Evolutionary conservation across 208 protist species (phyloP).

Genomic region (Acanthamoeba royreba): DNA sequence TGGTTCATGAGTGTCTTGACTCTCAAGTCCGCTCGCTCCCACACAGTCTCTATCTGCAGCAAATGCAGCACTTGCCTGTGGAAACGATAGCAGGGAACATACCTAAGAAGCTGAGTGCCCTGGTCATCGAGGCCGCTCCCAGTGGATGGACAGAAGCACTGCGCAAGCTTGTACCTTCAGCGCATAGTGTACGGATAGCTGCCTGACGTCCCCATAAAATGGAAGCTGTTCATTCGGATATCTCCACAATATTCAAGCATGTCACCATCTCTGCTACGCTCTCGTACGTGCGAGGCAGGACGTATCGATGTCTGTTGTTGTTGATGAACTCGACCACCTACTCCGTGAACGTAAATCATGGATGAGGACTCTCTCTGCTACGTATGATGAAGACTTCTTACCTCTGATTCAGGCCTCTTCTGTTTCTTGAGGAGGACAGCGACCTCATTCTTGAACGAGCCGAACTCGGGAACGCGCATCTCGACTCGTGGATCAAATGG

Average conservation of each 20-base stretch:
- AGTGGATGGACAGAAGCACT: not conserved
- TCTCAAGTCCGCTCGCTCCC: not conserved
- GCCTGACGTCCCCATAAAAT: not conserved
- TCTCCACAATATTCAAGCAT: not conserved
- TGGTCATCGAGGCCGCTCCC: not conserved
- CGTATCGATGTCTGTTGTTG: not conserved
- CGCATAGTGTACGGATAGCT: no score
- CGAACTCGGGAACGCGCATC: slow-evolving; percentile 1
- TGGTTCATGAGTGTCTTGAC: not conserved
- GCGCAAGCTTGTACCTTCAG: not conserved
- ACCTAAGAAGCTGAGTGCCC: not conserved
- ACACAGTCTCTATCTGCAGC: not conserved
- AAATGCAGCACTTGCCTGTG: not conserved
- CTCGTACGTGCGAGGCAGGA: not conserved
- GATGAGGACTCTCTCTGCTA: not conserved
- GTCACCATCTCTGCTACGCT: not conserved
- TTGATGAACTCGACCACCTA: not conserved
- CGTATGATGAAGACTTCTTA: not conserved
- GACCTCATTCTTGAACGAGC: not conserved
- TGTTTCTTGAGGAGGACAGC: not conserved
- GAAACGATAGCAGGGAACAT: not conserved
- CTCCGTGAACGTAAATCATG: not conserved
- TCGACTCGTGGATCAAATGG: not conserved
- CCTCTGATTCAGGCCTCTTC: slow-evolving; percentile 1
- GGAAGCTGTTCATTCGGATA: not conserved